A percentile compares a stretch with the other conserved stretches of the same genome.
Conservation (phyloP, 768 basidiomycete species). For the Wakefieldia striispora region DNA sequence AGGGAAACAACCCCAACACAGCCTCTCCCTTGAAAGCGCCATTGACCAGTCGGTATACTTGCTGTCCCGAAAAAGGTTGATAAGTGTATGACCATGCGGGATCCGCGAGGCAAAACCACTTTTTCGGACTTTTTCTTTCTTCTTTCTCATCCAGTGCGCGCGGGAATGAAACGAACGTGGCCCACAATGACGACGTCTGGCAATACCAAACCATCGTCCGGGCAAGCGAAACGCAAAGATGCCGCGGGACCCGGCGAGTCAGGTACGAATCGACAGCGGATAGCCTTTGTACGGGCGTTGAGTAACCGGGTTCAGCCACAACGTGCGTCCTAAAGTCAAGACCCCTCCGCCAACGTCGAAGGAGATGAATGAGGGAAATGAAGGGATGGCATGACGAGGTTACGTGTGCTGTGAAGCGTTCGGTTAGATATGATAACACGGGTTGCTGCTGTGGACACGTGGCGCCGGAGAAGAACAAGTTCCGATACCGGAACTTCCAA, state of each 20-base stretch:
- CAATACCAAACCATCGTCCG: no score
- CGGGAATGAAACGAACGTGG: slow-evolving; percentile 32
- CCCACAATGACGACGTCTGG: slow-evolving; percentile 22
- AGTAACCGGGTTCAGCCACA: background rate
- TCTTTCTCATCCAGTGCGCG: slow-evolving; percentile 9
- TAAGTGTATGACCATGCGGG: slow-evolving; percentile 24
- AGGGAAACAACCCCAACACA: slow-evolving; percentile 12
- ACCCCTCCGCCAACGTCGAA: no score
- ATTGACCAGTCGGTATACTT: slow-evolving; percentile 10
- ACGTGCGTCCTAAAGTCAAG: no score
- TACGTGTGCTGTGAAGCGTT: slow-evolving; percentile 6
- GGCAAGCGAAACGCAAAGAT: background rate
- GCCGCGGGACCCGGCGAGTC: slow-evolving; percentile 19
- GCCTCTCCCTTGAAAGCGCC: slow-evolving; percentile 4
- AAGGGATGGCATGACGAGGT: slow-evolving; percentile 2
- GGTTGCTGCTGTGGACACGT: slow-evolving; percentile 4
- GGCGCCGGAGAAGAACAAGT: slow-evolving; percentile 17
- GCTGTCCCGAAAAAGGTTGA: slow-evolving; percentile 11
- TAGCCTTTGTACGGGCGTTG: slow-evolving; percentile 6
- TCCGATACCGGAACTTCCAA: slow-evolving; percentile 23
- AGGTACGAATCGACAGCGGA: slow-evolving; percentile 16
- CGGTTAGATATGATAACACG: slow-evolving; percentile 29
- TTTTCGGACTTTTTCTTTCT: background rate
- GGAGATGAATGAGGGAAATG: slow-evolving; percentile 9
- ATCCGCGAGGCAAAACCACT: slow-evolving; percentile 25